Base-by-base conservation (phyloP, 1,284 basidiomycete genomes). In the Cryptococcus amylolentus region DNA sequence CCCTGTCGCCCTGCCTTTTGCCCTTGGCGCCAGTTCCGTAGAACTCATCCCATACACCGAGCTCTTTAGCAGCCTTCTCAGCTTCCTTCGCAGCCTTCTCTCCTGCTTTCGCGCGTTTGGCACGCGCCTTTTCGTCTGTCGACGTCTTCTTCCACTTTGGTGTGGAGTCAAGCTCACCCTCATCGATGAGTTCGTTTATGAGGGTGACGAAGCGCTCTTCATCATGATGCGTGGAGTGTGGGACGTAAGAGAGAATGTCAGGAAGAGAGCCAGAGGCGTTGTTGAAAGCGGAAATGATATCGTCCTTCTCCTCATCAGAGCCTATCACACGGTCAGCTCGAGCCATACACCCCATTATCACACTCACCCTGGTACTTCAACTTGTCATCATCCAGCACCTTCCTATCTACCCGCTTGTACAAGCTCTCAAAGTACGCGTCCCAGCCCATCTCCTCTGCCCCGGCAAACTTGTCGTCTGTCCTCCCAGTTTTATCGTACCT, bases 1-100 rank as follows among this genome's bases (percentile, higher is more conserved):
- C 47, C 86, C 50, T 83, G 84, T 48, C 82, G 83, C 73, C 80
- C 67, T 84, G 84, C 57, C 85, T 81, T 46, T 83, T 79, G 14
- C 86, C 85, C 18, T 83, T 79, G 77, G 87, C 88, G 5, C 88
- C 91, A 58, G 79, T 84, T 1, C 91, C 92, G 70, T 89, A 96
- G 68, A 97, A 94, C 72, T 96, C 91, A 57, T 96, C 92, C 88
- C 91, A 93, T 8, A 96, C 88, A 12, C 91, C 93, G 16, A 97
- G 78, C 65, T 93, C 90, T 67, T 86, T 89, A 1, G 93, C 92
- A 23, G 88, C 77, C 46, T 84, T 80, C 72, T 96, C 93, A 1
- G 93, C 93, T 68, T 95, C 90, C 51, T 80, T 79, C 0, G 90
- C 89, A 75, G 94, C 91, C 71, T 85, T 86, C 61, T 84, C 81